Percentiles rank a stretch among this genome's conserved stretches.
Conservation (phyloP, 208 protist species). For the Trypanosoma platydactyli region DNA sequence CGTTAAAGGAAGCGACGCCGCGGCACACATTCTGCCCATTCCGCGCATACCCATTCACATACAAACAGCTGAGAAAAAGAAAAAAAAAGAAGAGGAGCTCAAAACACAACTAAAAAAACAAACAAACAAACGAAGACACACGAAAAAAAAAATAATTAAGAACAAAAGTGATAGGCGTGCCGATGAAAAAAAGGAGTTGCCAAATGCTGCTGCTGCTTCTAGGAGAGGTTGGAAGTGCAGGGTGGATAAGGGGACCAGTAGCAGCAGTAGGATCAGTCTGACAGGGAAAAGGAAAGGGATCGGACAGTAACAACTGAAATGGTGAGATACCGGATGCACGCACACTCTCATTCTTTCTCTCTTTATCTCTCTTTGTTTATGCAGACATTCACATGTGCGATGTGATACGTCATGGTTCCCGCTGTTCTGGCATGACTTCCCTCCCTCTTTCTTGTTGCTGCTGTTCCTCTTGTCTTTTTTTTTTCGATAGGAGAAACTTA, state of each 20-base stretch:
- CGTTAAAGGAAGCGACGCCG: not conserved
- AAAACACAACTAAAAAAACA: not conserved
- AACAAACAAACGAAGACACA: not conserved
- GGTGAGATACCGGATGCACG: not conserved
- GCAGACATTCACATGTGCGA: no score
- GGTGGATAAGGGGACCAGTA: no score
- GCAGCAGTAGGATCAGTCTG: no score
- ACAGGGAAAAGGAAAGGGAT: constrained; percentile 5
- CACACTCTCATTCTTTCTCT: no score
- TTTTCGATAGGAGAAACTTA: no score
- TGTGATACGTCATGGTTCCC: no score
- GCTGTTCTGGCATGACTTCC: not conserved
- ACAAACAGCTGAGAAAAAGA: not conserved
- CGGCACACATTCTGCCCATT: not conserved
- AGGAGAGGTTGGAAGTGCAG: no score
- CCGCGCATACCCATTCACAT: not conserved
- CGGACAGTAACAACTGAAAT: not conserved
- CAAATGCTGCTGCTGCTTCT: no score
- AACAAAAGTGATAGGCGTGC: not conserved
- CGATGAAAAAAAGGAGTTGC: no score
- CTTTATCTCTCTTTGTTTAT: no score
- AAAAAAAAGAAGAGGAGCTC: not conserved
- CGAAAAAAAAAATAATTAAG: not conserved
- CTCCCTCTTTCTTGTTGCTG: not conserved
- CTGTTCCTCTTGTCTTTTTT: not conserved